Evolutionary conservation across 2,329 filamentous ascomycete species (phyloP).

Genomic region (Karstenula rhodostoma): DNA sequence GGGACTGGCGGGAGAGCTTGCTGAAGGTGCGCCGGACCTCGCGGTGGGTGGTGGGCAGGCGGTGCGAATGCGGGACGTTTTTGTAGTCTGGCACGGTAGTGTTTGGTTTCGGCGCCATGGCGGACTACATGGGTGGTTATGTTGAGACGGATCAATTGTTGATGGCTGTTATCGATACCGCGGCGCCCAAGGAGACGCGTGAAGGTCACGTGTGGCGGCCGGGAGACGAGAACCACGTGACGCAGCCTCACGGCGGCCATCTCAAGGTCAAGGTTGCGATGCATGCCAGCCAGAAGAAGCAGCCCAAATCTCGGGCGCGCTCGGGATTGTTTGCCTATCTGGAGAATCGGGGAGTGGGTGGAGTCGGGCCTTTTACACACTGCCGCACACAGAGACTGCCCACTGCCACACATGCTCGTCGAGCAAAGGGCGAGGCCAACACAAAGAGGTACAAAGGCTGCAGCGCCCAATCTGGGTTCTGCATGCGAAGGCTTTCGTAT

Average conservation of each 20-base stretch:
- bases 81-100: conserved; percentile 75
- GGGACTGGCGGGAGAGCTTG: conserved; percentile 74
- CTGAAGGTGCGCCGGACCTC: conserved; percentile 72
- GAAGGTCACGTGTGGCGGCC: neutral
- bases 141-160: conserved; percentile 5
- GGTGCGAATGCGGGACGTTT: conserved; percentile 74
- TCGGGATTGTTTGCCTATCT: conserved; percentile 4
- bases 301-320: conserved; percentile 5
- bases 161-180: conserved; percentile 18
- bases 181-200: conserved; percentile 5
- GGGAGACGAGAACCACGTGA: conserved; percentile 6
- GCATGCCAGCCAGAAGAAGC: neutral
- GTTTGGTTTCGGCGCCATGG: conserved; percentile 37
- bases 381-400: neutral
- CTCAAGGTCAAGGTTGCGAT: neutral
- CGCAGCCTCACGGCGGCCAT: neutral
- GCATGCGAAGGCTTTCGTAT: neutral
- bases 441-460: conserved; percentile 4
- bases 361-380: conserved; percentile 3
- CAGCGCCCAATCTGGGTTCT: neutral
- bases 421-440: neutral
- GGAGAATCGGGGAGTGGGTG: neutral
- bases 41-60: conserved; percentile 70
- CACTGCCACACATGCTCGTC: neutral
- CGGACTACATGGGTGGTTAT: conserved; percentile 37